Base-by-base conservation (phyloP, 768 basidiomycete species). In the Albatrellus ellisii region DNA sequence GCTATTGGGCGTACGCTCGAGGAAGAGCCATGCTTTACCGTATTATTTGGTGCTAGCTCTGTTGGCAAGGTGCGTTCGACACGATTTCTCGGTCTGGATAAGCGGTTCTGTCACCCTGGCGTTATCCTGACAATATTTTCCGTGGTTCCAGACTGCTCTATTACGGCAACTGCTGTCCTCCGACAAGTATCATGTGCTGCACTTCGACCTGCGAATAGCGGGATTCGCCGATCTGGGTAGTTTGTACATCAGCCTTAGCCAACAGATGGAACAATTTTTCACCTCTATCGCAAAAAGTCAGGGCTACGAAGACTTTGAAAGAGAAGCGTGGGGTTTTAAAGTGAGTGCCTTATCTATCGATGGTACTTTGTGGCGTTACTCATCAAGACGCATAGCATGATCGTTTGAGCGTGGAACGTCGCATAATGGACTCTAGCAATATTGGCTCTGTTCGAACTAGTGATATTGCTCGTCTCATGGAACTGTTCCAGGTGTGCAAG, bases 251-350 rank as follows among this genome's bases (percentile, higher is more conserved):
- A 79, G 82, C 41, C 66, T 90, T 8, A 80, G 79, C 49, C 72
- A 74, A 32, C 84, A 86, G 56, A 83, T 88, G 76, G 82, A 87
- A 49, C 72, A 73, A 25, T 89, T 79, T 54, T 89, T 87, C 45
- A 75, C 77, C 50, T 68, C 67, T 35, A 68, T 89, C 14, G 69
- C 77, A 1, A 65, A 62, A 11, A 62, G 62, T 36, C 62, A 69
- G 15, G 85, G 86, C 0, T 79, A 77, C 46, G 71, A 78, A 20
- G 75, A 70, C 15, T 87, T 87, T 47, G 75, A 78, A 59, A 80
- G 65, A 54, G 84, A 85, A 48, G 75, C 74, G 0, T 81, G 73
- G 73, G 69, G 72, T 25, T 89, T 89, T 70, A 89, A 82, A 70
- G 84, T 81, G 40, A 39, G 53, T 33, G 15, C 39, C 37, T n/a